Evolutionary conservation across 345 rosid genomes (phyloP).

Genomic region (Brassica incana): DNA sequence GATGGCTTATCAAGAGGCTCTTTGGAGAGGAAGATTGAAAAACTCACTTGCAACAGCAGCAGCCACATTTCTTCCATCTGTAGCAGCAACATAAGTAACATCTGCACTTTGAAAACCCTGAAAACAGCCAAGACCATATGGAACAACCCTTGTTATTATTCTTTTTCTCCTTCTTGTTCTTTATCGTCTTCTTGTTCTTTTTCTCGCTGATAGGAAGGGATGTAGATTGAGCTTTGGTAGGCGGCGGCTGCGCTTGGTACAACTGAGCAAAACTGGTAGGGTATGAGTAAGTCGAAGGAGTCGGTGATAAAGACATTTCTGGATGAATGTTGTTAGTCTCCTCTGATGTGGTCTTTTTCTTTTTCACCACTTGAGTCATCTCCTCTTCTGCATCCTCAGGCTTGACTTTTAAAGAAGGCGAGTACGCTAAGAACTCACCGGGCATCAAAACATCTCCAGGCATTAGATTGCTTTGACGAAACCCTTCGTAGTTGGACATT

Average conservation of each 20-base stretch:
- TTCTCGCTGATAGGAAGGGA: neutral
- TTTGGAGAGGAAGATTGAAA: neutral
- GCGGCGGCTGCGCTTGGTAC: neutral
- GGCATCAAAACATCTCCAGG: conserved; percentile 4
- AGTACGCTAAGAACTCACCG: conserved; percentile 7
- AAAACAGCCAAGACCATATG: conserved; percentile 25
- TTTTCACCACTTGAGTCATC: neutral
- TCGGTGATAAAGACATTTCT: neutral
- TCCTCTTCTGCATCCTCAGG: conserved; percentile 6
- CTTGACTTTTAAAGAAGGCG: conserved; percentile 1
- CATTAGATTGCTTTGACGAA: conserved; percentile 1
- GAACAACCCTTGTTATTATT: conserved; percentile 7
- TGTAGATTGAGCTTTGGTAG: neutral
- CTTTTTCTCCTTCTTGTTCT: neutral
- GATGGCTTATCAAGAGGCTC: neutral
- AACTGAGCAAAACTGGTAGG: neutral
- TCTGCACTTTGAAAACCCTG: conserved; percentile 8
- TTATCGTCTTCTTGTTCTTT: conserved; percentile 1
- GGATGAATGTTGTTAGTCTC: neutral
- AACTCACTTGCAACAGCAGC: neutral
- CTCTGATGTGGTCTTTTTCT: neutral
- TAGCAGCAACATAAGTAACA: neutral
- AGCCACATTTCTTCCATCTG: conserved; percentile 5
- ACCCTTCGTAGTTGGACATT: conserved; percentile 6
- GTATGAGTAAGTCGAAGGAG: conserved; percentile 4